Evolutionary conservation across 2,329 filamentous ascomycete species (phyloP), one percentile per base, ranked within the genome.

Genomic region (Colletotrichum costaricense): DNA sequence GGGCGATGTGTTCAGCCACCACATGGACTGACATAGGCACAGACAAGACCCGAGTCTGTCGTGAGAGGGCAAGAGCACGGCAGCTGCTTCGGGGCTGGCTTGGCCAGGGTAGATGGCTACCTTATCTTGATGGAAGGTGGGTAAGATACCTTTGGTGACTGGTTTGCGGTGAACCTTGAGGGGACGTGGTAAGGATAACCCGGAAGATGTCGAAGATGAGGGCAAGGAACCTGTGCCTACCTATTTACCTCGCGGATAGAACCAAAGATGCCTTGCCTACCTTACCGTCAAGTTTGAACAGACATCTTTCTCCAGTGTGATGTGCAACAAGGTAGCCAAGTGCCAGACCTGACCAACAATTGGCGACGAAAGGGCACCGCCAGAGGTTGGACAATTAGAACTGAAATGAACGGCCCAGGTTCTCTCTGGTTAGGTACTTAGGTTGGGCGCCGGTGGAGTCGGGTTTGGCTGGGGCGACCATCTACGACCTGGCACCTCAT

Each of bases 361-460:
- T 22, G 62, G 62, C 46, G 28, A 54, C 62, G 54, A 64, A 28
- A 24, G 28, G 30, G 14, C 14, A 28, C 62, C 24, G n/a, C 30
- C 62, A 38, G 49, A 38, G 33, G 46, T 54, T 26, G n/a, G 49
- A 28, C 46, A 49, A 28, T 38, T 26, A 14, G 30, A 38, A 22
- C 24, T 33, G 62, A n/a, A n/a, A 26, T 64, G n/a, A 35, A 57
- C 24, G 30, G 19, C n/a, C 56, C 24, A 22, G 52, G 52, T 42
- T 19, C 38, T 16, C 38, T 42, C 16, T 30, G 49, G 63, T 65
- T 42, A 33, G 55, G 33, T 35, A 12, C 33, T 35, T 35, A 11
- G 9, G 49, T 65, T 56, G 63, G 63, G 63, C 63, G 63, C 63
- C 19, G 49, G 63, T 65, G 63, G 63, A n/a, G 63, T 42, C 63